A percentile compares a stretch with the other conserved stretches of the same genome.
Evolutionary conservation across 345 rosid species (phyloP).

Genomic region (Dipteronia dyeriana): DNA sequence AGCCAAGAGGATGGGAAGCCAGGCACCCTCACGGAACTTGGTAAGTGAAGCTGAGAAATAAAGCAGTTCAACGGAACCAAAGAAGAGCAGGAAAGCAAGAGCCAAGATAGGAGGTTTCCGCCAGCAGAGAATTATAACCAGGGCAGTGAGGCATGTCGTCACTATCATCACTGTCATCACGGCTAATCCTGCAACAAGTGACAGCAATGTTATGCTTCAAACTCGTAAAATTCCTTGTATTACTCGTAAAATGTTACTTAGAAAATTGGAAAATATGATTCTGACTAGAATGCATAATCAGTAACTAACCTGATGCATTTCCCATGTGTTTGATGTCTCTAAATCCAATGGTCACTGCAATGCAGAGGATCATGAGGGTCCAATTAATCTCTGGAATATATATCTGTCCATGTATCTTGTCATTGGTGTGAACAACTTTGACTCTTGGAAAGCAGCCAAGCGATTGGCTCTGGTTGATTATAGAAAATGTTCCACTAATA

Average conservation of each 20-base stretch:
- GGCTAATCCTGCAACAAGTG: slow-evolving; percentile 70
- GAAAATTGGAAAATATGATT: background rate
- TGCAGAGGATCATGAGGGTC: slow-evolving; percentile 97
- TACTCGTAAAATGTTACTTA: no score
- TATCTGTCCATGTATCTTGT: slow-evolving; percentile 97
- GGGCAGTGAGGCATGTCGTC: slow-evolving; percentile 90
- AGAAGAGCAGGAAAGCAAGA: slow-evolving; percentile 71
- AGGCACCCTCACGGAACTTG: slow-evolving; percentile 95
- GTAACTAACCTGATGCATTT: slow-evolving; percentile 81
- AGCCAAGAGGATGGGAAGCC: slow-evolving; percentile 98
- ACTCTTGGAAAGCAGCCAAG: slow-evolving; percentile 97
- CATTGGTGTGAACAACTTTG: slow-evolving; percentile 96
- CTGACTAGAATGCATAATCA: background rate
- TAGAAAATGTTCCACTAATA: slow-evolving; percentile 97
- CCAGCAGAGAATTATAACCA: slow-evolving; percentile 94
- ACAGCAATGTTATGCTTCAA: background rate
- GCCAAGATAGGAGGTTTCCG: slow-evolving; percentile 82
- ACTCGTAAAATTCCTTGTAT: no score
- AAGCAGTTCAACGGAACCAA: slow-evolving; percentile 82
- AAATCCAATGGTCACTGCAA: slow-evolving; percentile 96
- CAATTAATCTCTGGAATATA: slow-evolving; percentile 98
- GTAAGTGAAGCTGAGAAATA: slow-evolving; percentile 98
- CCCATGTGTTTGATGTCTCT: slow-evolving; percentile 95
- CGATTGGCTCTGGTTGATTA: slow-evolving; percentile 99
- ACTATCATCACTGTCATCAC: slow-evolving; percentile 99